Conservation (phyloP, 176 grass and related monocot species). For the maize (Zea mays) region DNA sequence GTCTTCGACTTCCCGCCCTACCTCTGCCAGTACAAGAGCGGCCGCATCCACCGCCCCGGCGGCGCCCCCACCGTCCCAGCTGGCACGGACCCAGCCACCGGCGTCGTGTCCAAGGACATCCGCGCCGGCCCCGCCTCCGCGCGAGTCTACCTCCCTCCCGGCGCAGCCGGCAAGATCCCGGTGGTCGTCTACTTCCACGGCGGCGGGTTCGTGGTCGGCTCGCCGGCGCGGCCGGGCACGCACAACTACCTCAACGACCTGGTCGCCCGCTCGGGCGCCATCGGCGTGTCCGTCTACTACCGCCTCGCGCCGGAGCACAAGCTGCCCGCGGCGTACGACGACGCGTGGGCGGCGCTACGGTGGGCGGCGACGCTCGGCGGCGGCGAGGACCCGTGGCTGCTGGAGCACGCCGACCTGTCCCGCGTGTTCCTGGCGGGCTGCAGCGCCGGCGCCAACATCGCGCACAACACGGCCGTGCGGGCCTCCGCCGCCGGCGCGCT, state of each 20-base stretch:
- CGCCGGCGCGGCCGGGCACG: conserved; percentile 57
- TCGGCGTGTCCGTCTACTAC: conserved; percentile 78
- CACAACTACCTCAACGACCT: conserved; percentile 74
- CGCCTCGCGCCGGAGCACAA: conserved; percentile 77
- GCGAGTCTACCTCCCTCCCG: conserved; percentile 58
- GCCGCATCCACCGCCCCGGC: conserved; percentile 50
- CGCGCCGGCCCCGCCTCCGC: conserved; percentile 40
- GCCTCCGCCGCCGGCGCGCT: conserved; percentile 36
- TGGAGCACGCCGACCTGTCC: conserved; percentile 62
- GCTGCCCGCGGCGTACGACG: conserved; percentile 71
- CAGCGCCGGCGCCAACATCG: conserved; percentile 74
- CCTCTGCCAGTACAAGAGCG: conserved; percentile 81
- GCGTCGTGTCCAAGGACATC: conserved; percentile 62
- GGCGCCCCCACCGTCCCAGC: conserved; percentile 28
- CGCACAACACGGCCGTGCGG: conserved; percentile 63
- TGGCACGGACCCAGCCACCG: conserved; percentile 42
- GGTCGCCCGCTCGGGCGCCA: conserved; percentile 44
- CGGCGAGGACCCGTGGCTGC: conserved; percentile 57
- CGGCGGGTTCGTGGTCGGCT: conserved; percentile 64
- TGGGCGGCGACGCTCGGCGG: conserved; percentile 50
- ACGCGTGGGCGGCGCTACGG: conserved; percentile 57
- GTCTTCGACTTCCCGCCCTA: conserved; percentile 65
- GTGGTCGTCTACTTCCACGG: conserved; percentile 77
- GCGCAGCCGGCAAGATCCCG: conserved; percentile 49
- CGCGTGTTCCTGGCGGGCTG: conserved; percentile 60